Base-by-base conservation (phyloP, 1,284 basidiomycete species). In the Sanghuangporus sanghuang region DNA sequence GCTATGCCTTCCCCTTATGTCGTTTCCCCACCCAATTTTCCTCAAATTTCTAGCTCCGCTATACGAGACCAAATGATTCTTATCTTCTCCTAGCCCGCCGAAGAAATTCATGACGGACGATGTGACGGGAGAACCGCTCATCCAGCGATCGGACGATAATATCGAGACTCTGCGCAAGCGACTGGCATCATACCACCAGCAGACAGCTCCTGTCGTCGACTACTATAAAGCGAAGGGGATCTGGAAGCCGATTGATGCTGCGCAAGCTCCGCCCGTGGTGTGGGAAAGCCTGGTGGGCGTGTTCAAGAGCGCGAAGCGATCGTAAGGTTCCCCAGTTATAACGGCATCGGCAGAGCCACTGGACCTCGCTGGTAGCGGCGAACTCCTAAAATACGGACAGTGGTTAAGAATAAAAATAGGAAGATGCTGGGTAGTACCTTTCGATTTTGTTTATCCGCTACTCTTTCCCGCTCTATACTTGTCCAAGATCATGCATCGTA, bases 41-140 rank as follows among this genome's bases (percentile, higher is more conserved):
- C 58, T n/a, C 23, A 38, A 21, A 9, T 16, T 14, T 40, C 57
- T 27, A 6, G 11, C 11, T 53, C 27, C 21, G 27, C 50, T 18
- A 49, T n/a, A 9, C 21, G 8, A 12, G 21, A 14, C 23, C 11
- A 27, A 55, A 32, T 40, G 53, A 53, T 61, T 65, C 63, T 57
- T 66, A n/a, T n/a, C 16, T 53, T 14, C 7, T 32, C 62, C 58
- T 68, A 96, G 93, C 79, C 96, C 96, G 11, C 96, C 96, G 50
- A 98, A 98, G 84, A 97, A 97, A 78, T 71, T 88, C 54, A 93
- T 95, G 85, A 86, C 85, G 42, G 96, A 99, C 79, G 97, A 99
- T 77, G 78, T 92, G 46, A 95, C 96, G 4, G 97, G 97, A 68
- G 96, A 99, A 78, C 93, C 95, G 38, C 85, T 98, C 68, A 88